Conservation (phyloP, 768 basidiomycete species). For the Russula ochroleuca region DNA sequence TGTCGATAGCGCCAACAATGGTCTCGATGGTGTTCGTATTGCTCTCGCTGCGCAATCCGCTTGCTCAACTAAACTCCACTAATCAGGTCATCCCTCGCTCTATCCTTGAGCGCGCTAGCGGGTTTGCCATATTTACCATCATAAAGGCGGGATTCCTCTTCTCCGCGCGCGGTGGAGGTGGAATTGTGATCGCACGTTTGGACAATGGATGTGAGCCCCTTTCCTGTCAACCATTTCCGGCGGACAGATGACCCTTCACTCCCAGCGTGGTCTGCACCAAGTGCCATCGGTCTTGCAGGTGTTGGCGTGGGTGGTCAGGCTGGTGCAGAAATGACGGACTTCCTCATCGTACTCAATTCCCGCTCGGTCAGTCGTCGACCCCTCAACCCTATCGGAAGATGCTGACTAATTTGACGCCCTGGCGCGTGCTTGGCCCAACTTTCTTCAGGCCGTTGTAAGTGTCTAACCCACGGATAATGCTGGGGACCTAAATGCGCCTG, state of each 20-base stretch:
- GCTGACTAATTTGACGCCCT: conserved; percentile 11
- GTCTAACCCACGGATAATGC: not conserved
- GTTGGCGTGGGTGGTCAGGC: conserved; percentile 81
- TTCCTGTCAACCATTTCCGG: not conserved
- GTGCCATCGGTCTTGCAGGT: conserved; percentile 91
- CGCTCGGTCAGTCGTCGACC: conserved; percentile 50
- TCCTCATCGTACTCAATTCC: conserved; percentile 84
- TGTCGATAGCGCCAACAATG: conserved; percentile 74
- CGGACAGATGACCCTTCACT: not conserved
- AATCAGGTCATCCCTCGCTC: conserved; percentile 50
- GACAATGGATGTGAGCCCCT: conserved; percentile 68
- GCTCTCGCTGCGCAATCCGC: not conserved
- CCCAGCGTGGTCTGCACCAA: conserved; percentile 88
- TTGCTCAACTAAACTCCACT: not conserved
- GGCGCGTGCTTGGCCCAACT: not conserved
- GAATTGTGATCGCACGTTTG: conserved; percentile 82
- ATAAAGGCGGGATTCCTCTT: conserved; percentile 69
- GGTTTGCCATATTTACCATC: conserved; percentile 90
- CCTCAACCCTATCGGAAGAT: not conserved
- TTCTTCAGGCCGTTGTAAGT: conserved; percentile 59
- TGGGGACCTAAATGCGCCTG: not conserved
- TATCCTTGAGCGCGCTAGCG: conserved; percentile 54
- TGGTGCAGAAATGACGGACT: conserved; percentile 87
- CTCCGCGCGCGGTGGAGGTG: conserved; percentile 76
- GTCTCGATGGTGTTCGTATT: conserved; percentile 66